Evolutionary conservation across 192 early-diverging fungal species (phyloP), one percentile per base, ranked within the genome.

Genomic region (Dissophora globulifera): DNA sequence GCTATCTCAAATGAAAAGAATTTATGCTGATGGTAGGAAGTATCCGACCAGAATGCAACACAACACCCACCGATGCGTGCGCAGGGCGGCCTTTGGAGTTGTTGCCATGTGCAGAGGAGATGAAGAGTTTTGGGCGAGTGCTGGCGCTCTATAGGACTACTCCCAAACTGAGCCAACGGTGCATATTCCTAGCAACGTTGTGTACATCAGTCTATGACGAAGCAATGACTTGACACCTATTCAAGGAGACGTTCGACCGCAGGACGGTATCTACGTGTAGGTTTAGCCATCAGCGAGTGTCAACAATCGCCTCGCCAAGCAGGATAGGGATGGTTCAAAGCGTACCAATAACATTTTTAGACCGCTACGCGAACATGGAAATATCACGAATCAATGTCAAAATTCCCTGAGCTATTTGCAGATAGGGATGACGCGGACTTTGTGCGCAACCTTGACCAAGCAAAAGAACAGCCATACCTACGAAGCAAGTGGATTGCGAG

Each of bases 11-110:
- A 51, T n/a, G n/a, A n/a, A n/a, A n/a, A n/a, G n/a, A n/a, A n/a
- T n/a, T n/a, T n/a, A n/a, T n/a, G n/a, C n/a, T n/a, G n/a, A 60
- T 78, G 27, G 80, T 84, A 43, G 92, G 88, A n/a, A 87, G 87
- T 59, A 45, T 45, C 13, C n/a, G 62, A 69, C 35, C 62, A 85
- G 46, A 58, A 82, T 11, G 38, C 61, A 11, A 84, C 87, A 0
- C 30, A 91, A 12, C 85, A 91, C 27, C 81, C 89, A 17, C 86
- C 91, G n/a, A n/a, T n/a, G n/a, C 66, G 67, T 87, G 46, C 86
- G 87, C 8, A 72, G 60, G 26, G 72, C 86, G 8, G 85, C 90
- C 0, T 91, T 87, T 78, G 79, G 74, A 43, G 84, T 86, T 53
- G 91, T 87, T 4, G 80, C 94, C 29, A 65, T 76, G 19, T 67